These are phyloP conservation scores for Fusarium papillatum DNA, from an alignment of 2,329 filamentous ascomycete genomes.

Conservation along the genomic window DNA sequence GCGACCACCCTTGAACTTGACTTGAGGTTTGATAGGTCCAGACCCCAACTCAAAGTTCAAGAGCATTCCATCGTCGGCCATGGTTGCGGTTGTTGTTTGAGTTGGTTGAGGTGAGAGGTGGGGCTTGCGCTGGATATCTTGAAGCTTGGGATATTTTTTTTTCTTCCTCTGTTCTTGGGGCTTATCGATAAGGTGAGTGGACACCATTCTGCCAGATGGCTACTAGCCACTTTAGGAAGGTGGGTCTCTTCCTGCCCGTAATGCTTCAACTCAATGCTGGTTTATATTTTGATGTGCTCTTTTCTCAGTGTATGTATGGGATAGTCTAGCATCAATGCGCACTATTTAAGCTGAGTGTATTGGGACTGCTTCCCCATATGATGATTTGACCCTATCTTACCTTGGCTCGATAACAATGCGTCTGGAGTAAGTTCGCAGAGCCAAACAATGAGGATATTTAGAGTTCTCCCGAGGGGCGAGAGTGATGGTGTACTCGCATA, in stretches of 20 bases:
- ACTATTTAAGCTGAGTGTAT: too few relatives aligned
- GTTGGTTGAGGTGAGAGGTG: constrained; percentile 39
- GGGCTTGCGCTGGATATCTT: constrained; percentile 27
- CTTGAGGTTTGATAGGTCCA: constrained; percentile 70
- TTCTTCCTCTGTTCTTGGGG: neutral
- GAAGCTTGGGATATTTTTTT: constrained; percentile 26
- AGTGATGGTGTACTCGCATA: neutral
- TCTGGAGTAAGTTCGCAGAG: neutral
- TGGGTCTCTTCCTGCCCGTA: neutral
- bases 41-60: constrained; percentile 90
- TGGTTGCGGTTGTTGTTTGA: constrained; percentile 52
- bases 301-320: neutral
- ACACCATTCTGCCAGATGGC: neutral
- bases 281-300: neutral
- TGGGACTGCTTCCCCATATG: neutral
- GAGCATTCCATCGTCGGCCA: constrained; percentile 96
- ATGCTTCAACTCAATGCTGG: neutral
- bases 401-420: neutral
- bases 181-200: constrained; percentile 41
- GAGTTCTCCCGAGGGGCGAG: neutral
- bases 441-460: neutral
- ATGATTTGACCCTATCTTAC: neutral
- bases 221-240: neutral
- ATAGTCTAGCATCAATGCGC: too few relatives aligned
- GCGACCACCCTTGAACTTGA: constrained; percentile 87